Conservation (phyloP, 495 filamentous ascomycete species). For the Trypethelium eluteriae region DNA sequence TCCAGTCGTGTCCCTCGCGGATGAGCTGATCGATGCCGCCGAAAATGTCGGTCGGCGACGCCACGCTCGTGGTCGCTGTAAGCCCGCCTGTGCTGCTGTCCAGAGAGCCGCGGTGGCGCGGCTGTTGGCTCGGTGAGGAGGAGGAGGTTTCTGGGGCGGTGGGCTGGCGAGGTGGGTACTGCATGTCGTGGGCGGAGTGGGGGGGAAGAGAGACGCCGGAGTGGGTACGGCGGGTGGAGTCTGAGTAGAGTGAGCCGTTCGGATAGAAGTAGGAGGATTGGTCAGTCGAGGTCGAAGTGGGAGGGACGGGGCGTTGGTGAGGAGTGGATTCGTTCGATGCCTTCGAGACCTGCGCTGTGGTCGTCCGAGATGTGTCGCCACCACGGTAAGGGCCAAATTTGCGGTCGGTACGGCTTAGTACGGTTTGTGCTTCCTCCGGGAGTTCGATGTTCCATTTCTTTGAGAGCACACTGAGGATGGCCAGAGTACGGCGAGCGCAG, state of each 20-base stretch:
- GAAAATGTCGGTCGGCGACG: constrained; percentile 33
- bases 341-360: neutral
- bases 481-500: constrained; percentile 75
- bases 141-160: neutral
- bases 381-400: constrained; percentile 41
- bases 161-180: constrained; percentile 3
- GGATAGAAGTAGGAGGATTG: neutral
- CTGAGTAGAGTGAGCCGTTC: neutral
- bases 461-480: constrained; percentile 77
- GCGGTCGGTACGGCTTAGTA: constrained; percentile 57
- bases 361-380: constrained; percentile 21
- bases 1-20: constrained; percentile 37
- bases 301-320: constrained; percentile 4
- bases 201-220: neutral
- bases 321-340: neutral
- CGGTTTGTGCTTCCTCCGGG: constrained; percentile 68
- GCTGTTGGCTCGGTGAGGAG: constrained; percentile 13
- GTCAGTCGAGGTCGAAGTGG: constrained; percentile 2
- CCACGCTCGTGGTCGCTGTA: constrained; percentile 10
- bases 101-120: neutral
- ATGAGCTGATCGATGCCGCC: constrained; percentile 36
- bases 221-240: neutral
- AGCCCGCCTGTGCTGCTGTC: constrained; percentile 8
- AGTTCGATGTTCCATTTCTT: constrained; percentile 81
- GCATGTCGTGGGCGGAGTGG: constrained; percentile 1